Base-by-base conservation (phyloP, 139 green algal species). In the Picochlorum sp. region DNA sequence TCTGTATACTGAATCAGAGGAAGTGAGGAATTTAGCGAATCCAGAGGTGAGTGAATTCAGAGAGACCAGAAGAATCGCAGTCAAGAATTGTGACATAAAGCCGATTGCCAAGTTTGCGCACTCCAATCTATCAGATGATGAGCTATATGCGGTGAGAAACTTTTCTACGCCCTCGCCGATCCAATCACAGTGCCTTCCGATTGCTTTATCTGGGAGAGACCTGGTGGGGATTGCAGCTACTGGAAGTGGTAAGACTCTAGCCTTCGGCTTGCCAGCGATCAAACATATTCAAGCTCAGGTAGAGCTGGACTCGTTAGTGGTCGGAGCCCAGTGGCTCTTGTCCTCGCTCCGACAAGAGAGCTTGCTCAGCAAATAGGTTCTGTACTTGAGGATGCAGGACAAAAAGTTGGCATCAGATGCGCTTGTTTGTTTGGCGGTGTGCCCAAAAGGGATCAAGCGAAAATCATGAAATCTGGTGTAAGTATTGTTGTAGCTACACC, bases 391-490 rank as follows among this genome's bases (percentile, higher is more conserved):
- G 78, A 86, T 44, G 76, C 80, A 14, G 81, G 74, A 49, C 68
- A 5, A 28, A 76, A 44, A 28, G 79, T 51, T 57, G 85, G 57
- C 55, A 66, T 76, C 30, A 70, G 47, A 44, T 79, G 72, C 37
- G 72, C 91, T 34, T 93, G 85, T 62, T 81, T 90, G 30, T 97
- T 96, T 65, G 92, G 92, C n/a, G 90, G 89, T n/a, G 84, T 92
- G 38, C 85, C 86, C 16, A 96, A 95, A 74, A 52, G 16, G 0
- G 75, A 82, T 10, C 81, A 83, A 65, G 74, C 83, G n/a, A 20
- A 62, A 2, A 41, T 63, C 16, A 72, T 91, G 13, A 52, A 23
- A 14, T 21, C 61, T 37, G 52, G 65, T 41, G 65, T 30, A 6
- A 21, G 90, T 16, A 73, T 96, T 10, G 73, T 95, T 54, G 89